phyloP scores from a whole-genome alignment of 257 asterid species.

The Datura wrightii region DNA sequence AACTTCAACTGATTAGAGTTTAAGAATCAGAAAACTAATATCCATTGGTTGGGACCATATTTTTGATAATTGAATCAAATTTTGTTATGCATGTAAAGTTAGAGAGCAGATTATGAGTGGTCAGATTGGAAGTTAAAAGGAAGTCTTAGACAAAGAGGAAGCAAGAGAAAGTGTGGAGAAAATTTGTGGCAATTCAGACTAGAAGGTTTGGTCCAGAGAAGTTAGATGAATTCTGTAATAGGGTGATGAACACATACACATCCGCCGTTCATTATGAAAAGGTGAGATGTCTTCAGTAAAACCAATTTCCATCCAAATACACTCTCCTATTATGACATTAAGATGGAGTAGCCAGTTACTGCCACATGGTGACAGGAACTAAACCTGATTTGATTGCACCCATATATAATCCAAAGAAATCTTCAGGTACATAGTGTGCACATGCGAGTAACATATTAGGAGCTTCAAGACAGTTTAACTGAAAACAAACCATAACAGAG shows the following conservation, averaged over 20 bases:
- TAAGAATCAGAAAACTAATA: neutral
- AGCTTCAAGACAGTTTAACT: constrained; percentile 16
- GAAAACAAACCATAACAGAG: constrained; percentile 81
- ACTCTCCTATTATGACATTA: neutral
- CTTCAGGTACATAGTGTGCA: neutral
- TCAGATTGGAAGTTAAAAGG: neutral
- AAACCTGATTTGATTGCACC: neutral
- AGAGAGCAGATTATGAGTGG: neutral
- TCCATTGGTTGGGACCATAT: neutral
- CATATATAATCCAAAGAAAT: neutral
- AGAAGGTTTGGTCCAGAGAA: neutral
- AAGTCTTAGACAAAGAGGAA: neutral
- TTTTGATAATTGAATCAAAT: constrained; percentile 12
- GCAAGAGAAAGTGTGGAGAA: neutral
- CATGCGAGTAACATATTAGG: neutral
- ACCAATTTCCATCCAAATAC: neutral
- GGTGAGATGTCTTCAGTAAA: neutral
- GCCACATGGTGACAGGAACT: neutral
- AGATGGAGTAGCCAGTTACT: neutral
- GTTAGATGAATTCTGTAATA: neutral
- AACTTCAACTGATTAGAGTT: neutral
- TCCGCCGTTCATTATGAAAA: neutral
- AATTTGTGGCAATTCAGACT: constrained; percentile 22
- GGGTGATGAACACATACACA: neutral
- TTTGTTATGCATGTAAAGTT: neutral